Evolutionary conservation across 2,329 filamentous ascomycete species (phyloP), one percentile per base, ranked within the genome.

Genomic region (Pyricularia grisea): DNA sequence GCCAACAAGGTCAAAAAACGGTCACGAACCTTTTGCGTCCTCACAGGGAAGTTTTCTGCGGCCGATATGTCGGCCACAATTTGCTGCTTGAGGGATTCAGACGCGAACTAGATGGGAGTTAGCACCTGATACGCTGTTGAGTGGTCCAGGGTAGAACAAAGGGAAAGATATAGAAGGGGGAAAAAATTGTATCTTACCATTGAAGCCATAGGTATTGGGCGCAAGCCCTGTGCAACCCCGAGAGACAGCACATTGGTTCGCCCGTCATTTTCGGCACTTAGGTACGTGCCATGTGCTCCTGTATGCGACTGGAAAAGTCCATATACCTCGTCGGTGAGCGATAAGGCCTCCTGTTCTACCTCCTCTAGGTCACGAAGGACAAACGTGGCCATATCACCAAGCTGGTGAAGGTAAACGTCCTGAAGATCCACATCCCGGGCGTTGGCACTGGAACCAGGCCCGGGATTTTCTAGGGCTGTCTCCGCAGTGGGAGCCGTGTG

Each of bases 211-310:
- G 72, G 71, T 0, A 69, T 68, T 17, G 77, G 76, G 69, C 74
- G 72, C n/a, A 78, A 68, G 10, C 75, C 76, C 60, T 74, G 72
- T 10, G 77, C 70, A 6, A 78, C 73, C 6, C 77, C 76, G 61
- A 74, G 66, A 0, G 72, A 71, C n/a, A 76, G 66, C 14, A 72
- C 69, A 31, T 75, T 72, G 23, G 69, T 63, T 2, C 70, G 66
- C 67, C 72, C 73, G 31, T 65, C 68, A 23, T 73, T 68, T 17
- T 27, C 23, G 30, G 3, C 69, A 66, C 68, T 73, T 72, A 71
- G 75, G 65, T 65, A 74, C 11, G 58, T 68, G 60, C 9, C 5
- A 33, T 58, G 28, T 20, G 7, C 20, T 10, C 20, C 42, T 55
- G 55, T 50, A 17, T 58, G 33, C 3, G 25, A 25, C 4, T 69